A percentile compares a stretch with the other conserved stretches of the same genome.
These are phyloP conservation scores for Trichomonascaceae sp. DNA, from an alignment of 1,139 yeast genomes.

Conservation along the genomic window DNA sequence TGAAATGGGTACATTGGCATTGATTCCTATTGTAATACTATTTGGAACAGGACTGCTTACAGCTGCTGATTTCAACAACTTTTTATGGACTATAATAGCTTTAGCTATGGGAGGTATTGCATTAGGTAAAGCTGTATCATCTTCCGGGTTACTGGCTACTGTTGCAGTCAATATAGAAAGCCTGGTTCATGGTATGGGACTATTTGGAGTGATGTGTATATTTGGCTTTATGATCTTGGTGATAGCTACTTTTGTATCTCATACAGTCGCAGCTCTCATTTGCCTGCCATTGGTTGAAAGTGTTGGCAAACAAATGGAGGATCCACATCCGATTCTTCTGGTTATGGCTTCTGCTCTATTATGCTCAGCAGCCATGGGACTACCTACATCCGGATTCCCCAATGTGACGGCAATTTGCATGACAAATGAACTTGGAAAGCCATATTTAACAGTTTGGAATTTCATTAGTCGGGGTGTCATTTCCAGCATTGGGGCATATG, in stretches of 20 bases:
- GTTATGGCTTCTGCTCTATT: conserved; percentile 80
- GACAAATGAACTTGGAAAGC: conserved; percentile 83
- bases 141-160: conserved; percentile 77
- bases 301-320: conserved; percentile 65
- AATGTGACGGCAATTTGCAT: conserved; percentile 92
- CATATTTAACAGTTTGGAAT: conserved; percentile 74
- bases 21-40: conserved; percentile 74
- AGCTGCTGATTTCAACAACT: conserved; percentile 84
- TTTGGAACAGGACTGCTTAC: conserved; percentile 83
- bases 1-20: conserved; percentile 83
- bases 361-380: conserved; percentile 91
- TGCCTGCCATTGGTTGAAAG: conserved; percentile 83
- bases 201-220: conserved; percentile 62
- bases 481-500: conserved; percentile 65
- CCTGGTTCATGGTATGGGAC: conserved; percentile 49
- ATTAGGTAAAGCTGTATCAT: conserved; percentile 82
- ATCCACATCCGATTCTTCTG: conserved; percentile 64
- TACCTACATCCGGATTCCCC: conserved; percentile 96
- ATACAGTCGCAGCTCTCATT: conserved; percentile 91
- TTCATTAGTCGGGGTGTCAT: conserved; percentile 89
- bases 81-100: conserved; percentile 88
- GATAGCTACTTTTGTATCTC: conserved; percentile 91
- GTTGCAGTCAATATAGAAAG: conserved; percentile 65
- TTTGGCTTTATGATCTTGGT: conserved; percentile 75
- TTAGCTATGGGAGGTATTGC: conserved; percentile 97